Conservation (phyloP, 1,284 basidiomycete genomes). For the Rhizoctonia solani region DNA sequence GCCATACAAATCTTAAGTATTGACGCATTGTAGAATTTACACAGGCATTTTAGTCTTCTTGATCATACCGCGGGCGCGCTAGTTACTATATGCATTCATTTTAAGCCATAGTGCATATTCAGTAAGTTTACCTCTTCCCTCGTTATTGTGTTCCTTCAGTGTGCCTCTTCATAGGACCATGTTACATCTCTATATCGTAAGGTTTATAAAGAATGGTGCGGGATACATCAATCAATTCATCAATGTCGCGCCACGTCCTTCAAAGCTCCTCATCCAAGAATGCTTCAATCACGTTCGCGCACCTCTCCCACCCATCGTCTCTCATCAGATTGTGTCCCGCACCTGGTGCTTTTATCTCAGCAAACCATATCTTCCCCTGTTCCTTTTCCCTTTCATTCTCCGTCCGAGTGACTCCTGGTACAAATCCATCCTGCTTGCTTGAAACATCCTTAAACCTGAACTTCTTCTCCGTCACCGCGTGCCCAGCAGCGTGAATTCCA, state of each 20-base stretch:
- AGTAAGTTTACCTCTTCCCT: no score
- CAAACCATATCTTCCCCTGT: conserved; percentile 14
- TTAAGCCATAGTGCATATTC: no score
- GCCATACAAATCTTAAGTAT: no score
- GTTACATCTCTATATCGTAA: not conserved
- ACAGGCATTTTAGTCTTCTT: no score
- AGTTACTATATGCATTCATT: no score
- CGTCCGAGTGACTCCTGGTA: not conserved
- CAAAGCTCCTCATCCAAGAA: not conserved
- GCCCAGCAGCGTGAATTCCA: conserved; percentile 1
- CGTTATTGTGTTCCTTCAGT: no score
- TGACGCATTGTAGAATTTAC: no score
- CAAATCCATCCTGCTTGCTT: not conserved
- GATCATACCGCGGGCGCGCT: no score
- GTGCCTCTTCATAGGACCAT: no score
- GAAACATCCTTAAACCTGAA: conserved; percentile 7
- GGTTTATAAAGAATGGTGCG: not conserved
- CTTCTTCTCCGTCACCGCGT: no score
- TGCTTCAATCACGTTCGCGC: conserved; percentile 15
- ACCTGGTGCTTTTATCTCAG: conserved; percentile 12
- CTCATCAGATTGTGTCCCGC: conserved; percentile 30
- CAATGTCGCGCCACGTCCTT: not conserved
- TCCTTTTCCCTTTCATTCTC: not conserved
- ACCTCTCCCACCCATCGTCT: conserved; percentile 27
- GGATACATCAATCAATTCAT: not conserved